Conservation (phyloP, 108 stramenopile genomes). For the Thalassiosira profunda region DNA sequence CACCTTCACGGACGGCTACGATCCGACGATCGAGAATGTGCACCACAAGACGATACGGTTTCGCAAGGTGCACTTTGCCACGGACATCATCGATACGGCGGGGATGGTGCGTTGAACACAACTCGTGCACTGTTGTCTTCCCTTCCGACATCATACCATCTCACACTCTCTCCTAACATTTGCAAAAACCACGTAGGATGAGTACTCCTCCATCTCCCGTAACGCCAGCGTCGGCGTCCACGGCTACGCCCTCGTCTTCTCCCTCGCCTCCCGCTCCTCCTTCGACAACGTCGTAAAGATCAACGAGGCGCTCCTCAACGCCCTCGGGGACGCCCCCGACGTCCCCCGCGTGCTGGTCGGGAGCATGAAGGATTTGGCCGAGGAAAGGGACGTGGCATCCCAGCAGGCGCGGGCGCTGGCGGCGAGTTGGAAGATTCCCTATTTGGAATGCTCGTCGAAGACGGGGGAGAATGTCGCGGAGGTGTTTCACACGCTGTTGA, state of each 20-base stretch:
- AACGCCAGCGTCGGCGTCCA: constrained; percentile 92
- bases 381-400: constrained; percentile 60
- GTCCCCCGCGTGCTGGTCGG: constrained; percentile 90
- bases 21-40: constrained; percentile 91
- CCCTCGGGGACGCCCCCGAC: constrained; percentile 85
- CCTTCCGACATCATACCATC: background rate
- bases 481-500: constrained; percentile 86
- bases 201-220: constrained; percentile 85
- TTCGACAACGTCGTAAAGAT: constrained; percentile 82
- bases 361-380: constrained; percentile 81
- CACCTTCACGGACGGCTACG: constrained; percentile 82
- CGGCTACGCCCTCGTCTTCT: constrained; percentile 86
- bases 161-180: background rate
- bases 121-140: background rate
- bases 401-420: constrained; percentile 79
- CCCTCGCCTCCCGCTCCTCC: constrained; percentile 74
- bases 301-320: constrained; percentile 81
- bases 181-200: constrained; percentile 54
- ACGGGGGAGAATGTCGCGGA: constrained; percentile 87
- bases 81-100: constrained; percentile 95
- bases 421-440: constrained; percentile 76
- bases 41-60: constrained; percentile 89
- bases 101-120: constrained; percentile 70
- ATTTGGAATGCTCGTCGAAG: constrained; percentile 85
- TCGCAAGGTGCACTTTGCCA: constrained; percentile 89